phyloP scores from a whole-genome alignment of 2,329 filamentous ascomycete genomes.

The Ampelomyces quisqualis region DNA sequence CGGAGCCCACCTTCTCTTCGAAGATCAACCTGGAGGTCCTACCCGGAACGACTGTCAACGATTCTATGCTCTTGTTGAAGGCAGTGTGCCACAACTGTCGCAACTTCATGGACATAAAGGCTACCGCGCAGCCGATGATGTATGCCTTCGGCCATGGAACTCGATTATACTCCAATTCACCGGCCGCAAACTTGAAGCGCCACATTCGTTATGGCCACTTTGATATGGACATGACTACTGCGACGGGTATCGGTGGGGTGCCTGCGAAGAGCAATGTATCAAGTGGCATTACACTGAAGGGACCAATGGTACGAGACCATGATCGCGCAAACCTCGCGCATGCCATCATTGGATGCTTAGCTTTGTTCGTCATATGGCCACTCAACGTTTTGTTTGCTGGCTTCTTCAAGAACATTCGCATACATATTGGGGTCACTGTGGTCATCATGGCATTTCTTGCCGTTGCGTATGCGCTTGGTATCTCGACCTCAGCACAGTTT shows the following conservation, averaged over 20 bases:
- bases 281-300: constrained; percentile 27
- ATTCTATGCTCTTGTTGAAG: constrained; percentile 42
- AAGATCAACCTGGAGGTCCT: constrained; percentile 34
- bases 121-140: constrained; percentile 43
- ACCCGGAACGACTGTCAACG: constrained; percentile 33
- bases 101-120: constrained; percentile 40
- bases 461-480: constrained; percentile 45
- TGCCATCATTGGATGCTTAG: constrained; percentile 35
- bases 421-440: constrained; percentile 47
- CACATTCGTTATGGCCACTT: constrained; percentile 46
- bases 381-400: constrained; percentile 41
- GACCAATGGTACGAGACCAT: constrained; percentile 26
- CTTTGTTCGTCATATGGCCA: constrained; percentile 36
- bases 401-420: constrained; percentile 43
- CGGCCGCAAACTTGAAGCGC: constrained; percentile 38
- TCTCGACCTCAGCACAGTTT: constrained; percentile 44
- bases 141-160: constrained; percentile 46
- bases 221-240: constrained; percentile 45
- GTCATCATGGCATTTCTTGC: constrained; percentile 42
- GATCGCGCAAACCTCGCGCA: constrained; percentile 35
- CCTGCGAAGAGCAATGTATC: constrained; percentile 25
- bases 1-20: constrained; percentile 39
- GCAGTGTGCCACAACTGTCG: constrained; percentile 46
- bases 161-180: constrained; percentile 29
- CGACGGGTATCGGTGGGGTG: constrained; percentile 40